phyloP scores from a whole-genome alignment of 2,329 filamentous ascomycete species.

The Sclerotinia glacialis region DNA sequence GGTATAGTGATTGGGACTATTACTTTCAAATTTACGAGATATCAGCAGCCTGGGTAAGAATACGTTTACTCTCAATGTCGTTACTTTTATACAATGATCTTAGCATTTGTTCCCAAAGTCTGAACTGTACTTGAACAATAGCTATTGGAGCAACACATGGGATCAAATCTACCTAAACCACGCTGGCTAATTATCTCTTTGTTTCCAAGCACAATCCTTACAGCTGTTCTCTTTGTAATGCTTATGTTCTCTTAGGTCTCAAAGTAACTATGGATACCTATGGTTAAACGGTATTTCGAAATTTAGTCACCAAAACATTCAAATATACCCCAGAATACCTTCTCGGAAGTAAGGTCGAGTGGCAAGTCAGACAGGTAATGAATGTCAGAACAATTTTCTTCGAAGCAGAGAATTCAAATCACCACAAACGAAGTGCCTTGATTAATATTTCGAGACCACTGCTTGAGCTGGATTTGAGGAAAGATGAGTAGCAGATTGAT shows the following conservation, averaged over 20 bases:
- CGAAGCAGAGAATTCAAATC: too few relatives aligned
- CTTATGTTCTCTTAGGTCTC: not conserved
- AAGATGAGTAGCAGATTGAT: not conserved
- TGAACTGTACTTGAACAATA: not conserved
- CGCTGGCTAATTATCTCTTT: not conserved
- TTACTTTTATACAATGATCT: not conserved
- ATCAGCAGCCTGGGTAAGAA: not conserved
- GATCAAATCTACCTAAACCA: not conserved
- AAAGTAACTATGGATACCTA: not conserved
- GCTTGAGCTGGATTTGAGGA: not conserved
- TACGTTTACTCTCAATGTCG: not conserved
- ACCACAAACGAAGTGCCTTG: too few relatives aligned
- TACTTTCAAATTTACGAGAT: not conserved
- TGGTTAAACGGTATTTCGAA: not conserved
- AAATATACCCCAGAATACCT: not conserved
- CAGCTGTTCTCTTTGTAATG: not conserved
- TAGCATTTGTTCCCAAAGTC: not conserved
- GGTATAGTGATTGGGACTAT: not conserved
- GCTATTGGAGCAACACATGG: too few relatives aligned
- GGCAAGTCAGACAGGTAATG: too few relatives aligned
- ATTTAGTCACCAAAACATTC: not conserved
- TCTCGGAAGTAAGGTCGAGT: too few relatives aligned
- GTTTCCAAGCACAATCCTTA: not conserved
- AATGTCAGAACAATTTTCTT: too few relatives aligned
- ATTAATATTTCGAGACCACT: not conserved